Base-by-base conservation (phyloP, 305 asterid genomes). In the Coffea humblotiana region DNA sequence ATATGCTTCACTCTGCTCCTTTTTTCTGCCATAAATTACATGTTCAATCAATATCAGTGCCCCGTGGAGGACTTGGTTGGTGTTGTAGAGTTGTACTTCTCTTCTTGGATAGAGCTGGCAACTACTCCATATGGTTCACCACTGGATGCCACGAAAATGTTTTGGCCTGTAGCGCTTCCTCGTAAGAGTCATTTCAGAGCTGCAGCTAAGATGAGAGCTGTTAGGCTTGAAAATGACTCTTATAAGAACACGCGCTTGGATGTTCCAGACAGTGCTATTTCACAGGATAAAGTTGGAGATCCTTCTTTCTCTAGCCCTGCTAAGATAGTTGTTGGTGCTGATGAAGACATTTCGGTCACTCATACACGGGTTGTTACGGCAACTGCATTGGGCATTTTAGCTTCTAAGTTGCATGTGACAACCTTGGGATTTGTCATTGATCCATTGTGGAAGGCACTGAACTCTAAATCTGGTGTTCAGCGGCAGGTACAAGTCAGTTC, bases 191-290 rank as follows among this genome's bases (percentile, higher is more conserved):
- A 94, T 83, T 86, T 90, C 85, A 94, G 90, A 85, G 99, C 99
- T 80, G 99, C 98, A 79, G 99, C 99, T 71, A 96, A 96, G 88
- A 96, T 96, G 94, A 88, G 95, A 91, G 97, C 93, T 51, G 97
- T 84, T 77, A 87, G 85, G 85, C 76, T 87, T 79, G 99, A 94
- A 78, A 88, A 80, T 75, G 97, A 93, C 72, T 72, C 87, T 77
- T 79, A 82, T 85, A 86, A 80, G 81, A 88, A 79, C 79, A 86
- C 83, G 84, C 79, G 85, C 80, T 77, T 85, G 56, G 91, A 89
- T 79, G 84, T 87, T 78, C 68, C 85, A 61, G 94, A 88, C 80
- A 88, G 88, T 84, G 63, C 63, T 77, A 64, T 77, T 81, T 71
- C 82, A 60, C 86, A 81, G 63, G 97, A 88, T 84, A 92, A 86